Evolutionary conservation across 306 rosid genomes (phyloP), one percentile per base, ranked within the genome.

Genomic region (Vigna angularis): DNA sequence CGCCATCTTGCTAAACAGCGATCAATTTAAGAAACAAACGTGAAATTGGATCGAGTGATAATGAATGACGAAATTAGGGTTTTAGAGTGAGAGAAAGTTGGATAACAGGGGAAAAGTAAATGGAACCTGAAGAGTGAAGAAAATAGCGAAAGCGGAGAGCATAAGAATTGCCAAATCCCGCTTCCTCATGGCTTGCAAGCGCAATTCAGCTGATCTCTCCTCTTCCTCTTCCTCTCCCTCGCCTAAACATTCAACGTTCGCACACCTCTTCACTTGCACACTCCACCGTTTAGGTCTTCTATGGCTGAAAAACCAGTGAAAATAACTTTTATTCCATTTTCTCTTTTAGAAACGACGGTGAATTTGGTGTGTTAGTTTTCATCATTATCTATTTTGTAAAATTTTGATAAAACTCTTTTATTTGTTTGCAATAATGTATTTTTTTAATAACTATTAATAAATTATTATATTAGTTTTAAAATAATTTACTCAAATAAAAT

Each of bases 111-210:
- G 14, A 13, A 38, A 11, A n/a, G 17, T 11, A 1, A 1, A 56
- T 13, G 65, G 20, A 14, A 95, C 98, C 91, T 95, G 99, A 63
- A 96, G 98, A 62, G 99, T 86, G 91, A 91, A 96, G 89, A 96
- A 96, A 79, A 96, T 90, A 56, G 99, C 99, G 85, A 96, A 93
- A 77, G 99, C 96, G 9, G 90, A 90, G 56, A 96, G 99, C 98
- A 96, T 96, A 42, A 96, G 98, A 83, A 96, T 96, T 63, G 98
- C 92, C 79, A 96, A 91, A 85, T 96, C 99, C 53, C 99, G 98
- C 91, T 96, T 96, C 94, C 99, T 96, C 99, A 96, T 93, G 44
- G 17, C 50, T 67, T 4, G 48, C 3, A 49, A 18, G 49, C 9
- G 61, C 47, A 48, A 66, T 65, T 76, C 55, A 63, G 40, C 65